Base-by-base conservation (phyloP, 2,329 filamentous ascomycete species). In the Aspergillus melleus region DNA sequence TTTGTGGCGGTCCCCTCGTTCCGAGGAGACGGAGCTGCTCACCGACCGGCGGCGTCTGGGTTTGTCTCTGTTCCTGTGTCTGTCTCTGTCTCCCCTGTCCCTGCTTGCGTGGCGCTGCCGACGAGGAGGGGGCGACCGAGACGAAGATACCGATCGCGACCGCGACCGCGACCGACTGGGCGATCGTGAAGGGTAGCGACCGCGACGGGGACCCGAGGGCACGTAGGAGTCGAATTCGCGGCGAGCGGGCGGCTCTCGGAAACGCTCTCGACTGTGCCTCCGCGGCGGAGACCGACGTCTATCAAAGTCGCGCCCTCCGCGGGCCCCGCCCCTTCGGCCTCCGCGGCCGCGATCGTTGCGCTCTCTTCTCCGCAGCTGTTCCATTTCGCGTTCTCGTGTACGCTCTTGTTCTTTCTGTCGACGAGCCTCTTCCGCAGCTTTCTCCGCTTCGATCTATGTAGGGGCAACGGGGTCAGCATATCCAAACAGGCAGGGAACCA, bases 361-460 rank as follows among this genome's bases (percentile, higher is more conserved):
- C 61, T 81, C 79, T 53, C 77, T 73, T 59, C 90, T 87, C 71
- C 90, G 86, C 56, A 91, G 80, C 46, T 83, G 83, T 64, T 89
- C 84, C 47, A 91, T 70, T 55, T 92, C 88, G 62, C 87, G 86
- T 61, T 95, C 90, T 59, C 90, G 87, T 53, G 86, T 83, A 66
- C 88, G 84, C 60, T 90, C 84, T 58, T 89, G 86, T 70, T 94
- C 90, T 64, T 88, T 87, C 68, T 88, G 86, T 56, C 84, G 84
- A 57, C 89, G 88, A 29, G 87, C 85, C 70, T 90, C 88, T 72
- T 95, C 90, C 29, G 90, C 90, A 49, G 88, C 89, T 74, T 88
- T 90, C 67, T 95, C 92, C 39, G 91, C 90, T 71, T 96, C 89
- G 54, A 92, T 86, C 92, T 93, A 59, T 19, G 36, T 8, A 42